These are phyloP conservation scores for Colletotrichum sidae DNA, from an alignment of 2,329 filamentous ascomycete genomes.

Conservation along the genomic window DNA sequence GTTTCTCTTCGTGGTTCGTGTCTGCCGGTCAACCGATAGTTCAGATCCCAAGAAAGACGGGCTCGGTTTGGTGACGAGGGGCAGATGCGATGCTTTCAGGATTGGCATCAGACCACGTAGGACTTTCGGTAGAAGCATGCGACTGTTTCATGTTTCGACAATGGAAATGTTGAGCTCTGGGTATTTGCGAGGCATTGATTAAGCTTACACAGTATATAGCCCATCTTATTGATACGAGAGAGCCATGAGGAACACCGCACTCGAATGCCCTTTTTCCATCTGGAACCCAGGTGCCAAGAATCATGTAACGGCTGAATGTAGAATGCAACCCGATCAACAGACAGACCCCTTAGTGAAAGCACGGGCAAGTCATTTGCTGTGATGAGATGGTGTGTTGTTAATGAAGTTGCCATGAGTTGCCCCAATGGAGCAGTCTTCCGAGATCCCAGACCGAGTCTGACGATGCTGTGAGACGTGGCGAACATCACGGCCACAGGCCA, in stretches of 20 bases:
- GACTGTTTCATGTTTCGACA: no score
- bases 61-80: no score
- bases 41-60: not conserved
- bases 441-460: not conserved
- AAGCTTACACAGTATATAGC: no score
- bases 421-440: not conserved
- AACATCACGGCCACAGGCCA: no score
- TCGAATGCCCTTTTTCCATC: not conserved
- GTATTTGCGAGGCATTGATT: no score
- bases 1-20: slow-evolving; percentile 3
- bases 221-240: not conserved
- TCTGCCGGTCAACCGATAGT: not conserved
- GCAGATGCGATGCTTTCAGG: no score
- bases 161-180: no score
- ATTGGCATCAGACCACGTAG: no score
- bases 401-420: not conserved
- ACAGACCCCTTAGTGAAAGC: no score
- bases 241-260: not conserved
- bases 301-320: slow-evolving; percentile 6
- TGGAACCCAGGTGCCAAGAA: slow-evolving; percentile 3
- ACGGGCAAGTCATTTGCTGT: not conserved
- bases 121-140: no score
- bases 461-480: no score
- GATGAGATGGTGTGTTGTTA: not conserved
- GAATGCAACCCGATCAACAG: slow-evolving; percentile 2